Evolutionary conservation across 495 filamentous ascomycete genomes (phyloP), one percentile per base, ranked within the genome.

Genomic region (Hypoxylon fuscum): DNA sequence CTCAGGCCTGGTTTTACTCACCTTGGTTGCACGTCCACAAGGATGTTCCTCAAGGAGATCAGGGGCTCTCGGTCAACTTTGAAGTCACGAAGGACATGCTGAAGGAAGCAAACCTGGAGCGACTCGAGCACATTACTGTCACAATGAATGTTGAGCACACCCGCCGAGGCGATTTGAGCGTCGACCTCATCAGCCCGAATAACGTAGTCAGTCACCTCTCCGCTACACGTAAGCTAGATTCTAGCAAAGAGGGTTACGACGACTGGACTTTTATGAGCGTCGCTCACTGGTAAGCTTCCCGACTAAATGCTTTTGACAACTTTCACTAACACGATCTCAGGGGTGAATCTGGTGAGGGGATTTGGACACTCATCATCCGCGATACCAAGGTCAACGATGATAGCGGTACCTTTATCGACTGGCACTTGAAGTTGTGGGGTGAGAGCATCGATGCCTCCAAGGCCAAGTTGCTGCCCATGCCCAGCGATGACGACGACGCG

Each of bases 191-290:
- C 66, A 95, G 91, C 55, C 95, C 95, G 0, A 79, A 85, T 45
- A 90, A 91, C 17, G 72, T 97, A 35, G 76, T 94, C 53, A 96
- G 90, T 72, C 88, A 97, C 64, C 85, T 98, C 31, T 89, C 93
- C 43, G 88, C 88, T 14, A 78, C 86, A 1, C 87, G 95, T 50
- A 78, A 77, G 22, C 66, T 78, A 18, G 95, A 98, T 71, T 76
- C 79, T 0, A 81, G 78, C 35, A 66, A 73, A 1, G 73, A 72
- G 34, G 95, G 95, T n/a, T 98, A 98, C 69, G 79, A 86, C 32
- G 92, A 98, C 77, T 98, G 95, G 95, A 97, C 95, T 1, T 98
- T 98, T 63, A 98, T 98, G 95, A 92, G 86, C 55, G 96, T 98
- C 44, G 92, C 87, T 67, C 96, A 98, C 72, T 98, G 92, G 92